Percentiles rank a stretch among this genome's conserved stretches.
Evolutionary conservation across 257 asterid genomes (phyloP).

Genomic region (Solanum okadae): DNA sequence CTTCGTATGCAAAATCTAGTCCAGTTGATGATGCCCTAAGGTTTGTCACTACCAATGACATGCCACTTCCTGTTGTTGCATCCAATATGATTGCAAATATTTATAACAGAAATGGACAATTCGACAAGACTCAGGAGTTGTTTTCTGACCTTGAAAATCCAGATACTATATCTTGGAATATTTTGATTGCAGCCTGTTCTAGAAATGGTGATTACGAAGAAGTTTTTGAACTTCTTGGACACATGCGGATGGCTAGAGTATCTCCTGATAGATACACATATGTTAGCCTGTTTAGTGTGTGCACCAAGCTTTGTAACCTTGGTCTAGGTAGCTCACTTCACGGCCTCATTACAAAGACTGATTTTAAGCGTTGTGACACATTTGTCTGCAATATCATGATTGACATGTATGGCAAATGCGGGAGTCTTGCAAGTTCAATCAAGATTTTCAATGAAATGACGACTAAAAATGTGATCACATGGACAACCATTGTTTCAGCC

Average conservation of each 20-base stretch:
- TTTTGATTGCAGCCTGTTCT: constrained; percentile 81
- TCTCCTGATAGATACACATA: constrained; percentile 64
- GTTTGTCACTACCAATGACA: constrained; percentile 16
- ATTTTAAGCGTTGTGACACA: constrained; percentile 40
- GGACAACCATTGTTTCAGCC: constrained; percentile 63
- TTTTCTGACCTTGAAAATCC: constrained; percentile 64
- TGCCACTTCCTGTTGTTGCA: constrained; percentile 32
- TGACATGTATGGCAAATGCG: constrained; percentile 89
- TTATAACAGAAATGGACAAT: constrained; percentile 54
- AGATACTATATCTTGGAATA: constrained; percentile 70
- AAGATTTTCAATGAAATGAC: constrained; percentile 45
- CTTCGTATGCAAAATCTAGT: constrained; percentile 55
- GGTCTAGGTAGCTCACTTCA: constrained; percentile 75
- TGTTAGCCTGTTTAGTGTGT: constrained; percentile 66
- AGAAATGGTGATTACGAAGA: constrained; percentile 63
- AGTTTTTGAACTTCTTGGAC: constrained; percentile 59
- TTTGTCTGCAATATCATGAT: constrained; percentile 58
- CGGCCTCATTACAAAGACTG: constrained; percentile 37
- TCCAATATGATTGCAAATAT: constrained; percentile 60
- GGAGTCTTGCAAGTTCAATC: constrained; percentile 41
- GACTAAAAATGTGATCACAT: constrained; percentile 43
- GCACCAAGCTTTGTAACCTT: constrained; percentile 54
- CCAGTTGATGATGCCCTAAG: constrained; percentile 40
- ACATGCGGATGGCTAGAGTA: constrained; percentile 44
- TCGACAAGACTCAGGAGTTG: constrained; percentile 63